Base-by-base conservation (phyloP, 2,329 filamentous ascomycete species). In the Shiraia sp. region DNA sequence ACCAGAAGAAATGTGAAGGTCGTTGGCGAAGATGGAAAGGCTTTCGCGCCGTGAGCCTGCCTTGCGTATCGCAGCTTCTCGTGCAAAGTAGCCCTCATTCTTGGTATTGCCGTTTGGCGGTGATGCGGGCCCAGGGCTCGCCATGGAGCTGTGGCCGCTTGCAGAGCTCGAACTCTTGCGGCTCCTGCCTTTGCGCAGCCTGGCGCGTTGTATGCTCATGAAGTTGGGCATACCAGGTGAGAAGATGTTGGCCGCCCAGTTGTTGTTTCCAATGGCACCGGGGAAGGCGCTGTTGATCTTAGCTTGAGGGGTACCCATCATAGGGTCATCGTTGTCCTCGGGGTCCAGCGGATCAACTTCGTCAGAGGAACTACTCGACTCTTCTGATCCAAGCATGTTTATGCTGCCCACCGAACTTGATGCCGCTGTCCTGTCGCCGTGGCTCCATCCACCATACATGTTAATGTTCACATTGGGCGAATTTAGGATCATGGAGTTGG, bases 11-110 rank as follows among this genome's bases (percentile, higher is more conserved):
- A 96, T 86, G 51, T 93, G 86, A 14, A 96, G 73, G 57, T 95
- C 90, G 54, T 93, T 91, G 12, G 91, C 91, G 26, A 91, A 90
- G 75, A 93, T 84, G 53, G 88, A 95, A 46, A 97, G 84, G 66
- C 90, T 96, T 69, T 96, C 91, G 30, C 92, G 79, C 31, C 92
- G 80, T 7, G 86, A 79, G 29, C 76, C 68, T 6, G 74, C 67
- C 44, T 72, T 75, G 37, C 73, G 72, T 42, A 74, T 73, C 5
- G 72, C 70, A 28, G 75, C 69, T 42, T 79, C 76, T 30, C 72
- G 68, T 2, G 73, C 74, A 61, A 85, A 82, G 57, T 80, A 83
- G 10, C 78, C 76, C 36, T 72, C 74, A 25, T 68, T 69, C 30
- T 72, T 75, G 45, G 83, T 71, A 1, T 80, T 74, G 46, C 84